A percentile compares a stretch with the other conserved stretches of the same genome.
phyloP scores from a whole-genome alignment of 2,329 filamentous ascomycete genomes.

The Blastomyces percursus region DNA sequence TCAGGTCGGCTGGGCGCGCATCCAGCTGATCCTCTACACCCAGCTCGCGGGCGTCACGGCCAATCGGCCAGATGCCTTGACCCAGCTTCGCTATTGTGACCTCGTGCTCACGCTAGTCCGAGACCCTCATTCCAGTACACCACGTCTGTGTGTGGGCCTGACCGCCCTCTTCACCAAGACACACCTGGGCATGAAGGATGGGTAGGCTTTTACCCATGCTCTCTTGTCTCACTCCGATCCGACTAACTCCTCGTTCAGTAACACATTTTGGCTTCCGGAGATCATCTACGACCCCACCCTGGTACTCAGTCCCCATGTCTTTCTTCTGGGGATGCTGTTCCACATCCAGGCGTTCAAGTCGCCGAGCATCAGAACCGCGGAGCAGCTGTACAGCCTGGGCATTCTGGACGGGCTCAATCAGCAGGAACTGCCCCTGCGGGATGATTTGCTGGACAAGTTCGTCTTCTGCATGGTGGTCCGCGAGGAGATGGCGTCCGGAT shows the following conservation, averaged over 20 bases:
- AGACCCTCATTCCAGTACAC: background rate
- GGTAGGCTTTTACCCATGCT: constrained; percentile 5
- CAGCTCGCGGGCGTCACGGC: constrained; percentile 13
- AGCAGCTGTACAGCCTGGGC: constrained; percentile 13
- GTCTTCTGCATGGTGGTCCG: constrained; percentile 18
- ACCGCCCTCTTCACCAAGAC: constrained; percentile 11
- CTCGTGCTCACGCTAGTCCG: constrained; percentile 11
- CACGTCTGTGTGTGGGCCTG: constrained; percentile 9
- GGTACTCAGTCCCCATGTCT: constrained; percentile 14
- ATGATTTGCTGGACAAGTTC: constrained; percentile 10
- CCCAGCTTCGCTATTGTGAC: constrained; percentile 13
- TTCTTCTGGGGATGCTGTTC: constrained; percentile 14
- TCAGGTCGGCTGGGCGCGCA: constrained; percentile 11
- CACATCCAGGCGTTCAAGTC: constrained; percentile 13
- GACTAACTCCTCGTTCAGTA: constrained; percentile 10
- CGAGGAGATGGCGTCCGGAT: constrained; percentile 11
- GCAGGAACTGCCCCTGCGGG: constrained; percentile 7
- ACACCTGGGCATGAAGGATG: constrained; percentile 11
- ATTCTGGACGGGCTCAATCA: constrained; percentile 10
- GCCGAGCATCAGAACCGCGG: constrained; percentile 7
- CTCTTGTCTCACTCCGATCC: background rate
- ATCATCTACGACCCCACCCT: constrained; percentile 17
- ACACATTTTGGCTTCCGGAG: constrained; percentile 16
- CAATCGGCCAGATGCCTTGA: constrained; percentile 12
- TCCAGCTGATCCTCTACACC: constrained; percentile 16